Percentiles rank a stretch among this genome's conserved stretches.
Evolutionary conservation across 1,284 basidiomycete genomes (phyloP).

Genomic region (Porogramme epimiltina): DNA sequence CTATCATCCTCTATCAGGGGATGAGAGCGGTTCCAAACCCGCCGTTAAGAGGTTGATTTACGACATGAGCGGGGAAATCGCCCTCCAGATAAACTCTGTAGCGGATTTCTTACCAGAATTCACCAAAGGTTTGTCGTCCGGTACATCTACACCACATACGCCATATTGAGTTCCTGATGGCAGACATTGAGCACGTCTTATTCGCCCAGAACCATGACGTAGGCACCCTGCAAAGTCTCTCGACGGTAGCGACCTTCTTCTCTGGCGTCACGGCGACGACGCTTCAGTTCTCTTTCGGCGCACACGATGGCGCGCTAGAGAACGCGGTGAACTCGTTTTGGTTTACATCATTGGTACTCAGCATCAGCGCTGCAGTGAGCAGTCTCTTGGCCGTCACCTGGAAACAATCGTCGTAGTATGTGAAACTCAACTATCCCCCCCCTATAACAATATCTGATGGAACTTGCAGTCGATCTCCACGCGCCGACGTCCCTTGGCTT

Average conservation of each 20-base stretch:
- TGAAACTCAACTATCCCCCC: slow-evolving; percentile 20
- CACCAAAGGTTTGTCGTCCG: slow-evolving; percentile 56
- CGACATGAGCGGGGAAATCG: slow-evolving; percentile 67
- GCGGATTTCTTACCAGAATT: slow-evolving; percentile 65
- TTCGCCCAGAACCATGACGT: slow-evolving; percentile 75
- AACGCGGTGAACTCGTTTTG: slow-evolving; percentile 70
- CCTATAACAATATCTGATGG: too few relatives aligned
- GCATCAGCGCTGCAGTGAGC: slow-evolving; percentile 75
- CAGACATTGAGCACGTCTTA: slow-evolving; percentile 73
- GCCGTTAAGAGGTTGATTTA: slow-evolving; percentile 74
- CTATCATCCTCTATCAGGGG: slow-evolving; percentile 5
- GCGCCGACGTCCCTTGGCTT: slow-evolving; percentile 76
- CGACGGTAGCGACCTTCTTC: slow-evolving; percentile 78
- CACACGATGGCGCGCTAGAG: slow-evolving; percentile 34
- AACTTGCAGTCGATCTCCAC: slow-evolving; percentile 51
- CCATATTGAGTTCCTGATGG: slow-evolving; percentile 1
- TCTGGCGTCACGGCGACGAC: slow-evolving; percentile 75
- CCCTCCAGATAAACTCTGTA: slow-evolving; percentile 68
- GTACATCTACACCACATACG: neutral
- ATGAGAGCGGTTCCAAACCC: slow-evolving; percentile 66
- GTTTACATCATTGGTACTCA: slow-evolving; percentile 76
- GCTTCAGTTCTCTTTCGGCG: slow-evolving; percentile 64
- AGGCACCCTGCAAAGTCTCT: slow-evolving; percentile 66
- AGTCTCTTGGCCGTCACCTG: slow-evolving; percentile 73
- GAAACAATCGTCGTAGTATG: slow-evolving; percentile 81